Evolutionary conservation across 768 basidiomycete species (phyloP).

Genomic region (Glaciozyma antarctica): DNA sequence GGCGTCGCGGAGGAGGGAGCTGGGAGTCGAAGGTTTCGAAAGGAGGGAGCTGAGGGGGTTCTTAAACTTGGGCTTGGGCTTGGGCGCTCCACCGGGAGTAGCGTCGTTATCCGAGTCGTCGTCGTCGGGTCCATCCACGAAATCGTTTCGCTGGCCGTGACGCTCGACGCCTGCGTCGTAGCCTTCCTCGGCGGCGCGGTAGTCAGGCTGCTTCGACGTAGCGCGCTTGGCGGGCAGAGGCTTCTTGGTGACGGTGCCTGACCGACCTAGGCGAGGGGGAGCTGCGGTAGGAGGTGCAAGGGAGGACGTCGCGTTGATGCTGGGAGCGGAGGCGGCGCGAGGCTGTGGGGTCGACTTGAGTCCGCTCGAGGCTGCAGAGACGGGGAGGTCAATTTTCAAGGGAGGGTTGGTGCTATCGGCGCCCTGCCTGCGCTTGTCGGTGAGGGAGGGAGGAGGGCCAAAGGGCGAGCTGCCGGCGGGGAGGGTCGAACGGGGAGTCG

Average conservation of each 20-base stretch:
- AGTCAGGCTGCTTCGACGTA: background rate
- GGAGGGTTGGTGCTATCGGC: background rate
- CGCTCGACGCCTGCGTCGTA: conserved; percentile 28
- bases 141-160: conserved; percentile 28
- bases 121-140: conserved; percentile 9
- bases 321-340: conserved; percentile 14
- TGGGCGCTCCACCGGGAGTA: background rate
- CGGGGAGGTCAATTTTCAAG: conserved; percentile 5
- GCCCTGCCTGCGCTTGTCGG: too few species aligned
- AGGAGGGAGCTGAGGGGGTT: background rate
- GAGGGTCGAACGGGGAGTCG: too few species aligned
- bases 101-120: conserved; percentile 9
- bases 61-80: background rate
- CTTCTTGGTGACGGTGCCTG: conserved; percentile 5
- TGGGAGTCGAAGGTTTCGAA: background rate
- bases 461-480: too few species aligned
- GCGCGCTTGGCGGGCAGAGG: background rate
- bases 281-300: background rate
- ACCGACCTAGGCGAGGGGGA: background rate
- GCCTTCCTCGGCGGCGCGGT: conserved; percentile 13
- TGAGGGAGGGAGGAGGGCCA: too few species aligned
- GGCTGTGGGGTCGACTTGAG: conserved; percentile 14
- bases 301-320: conserved; percentile 16
- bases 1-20: conserved; percentile 20
- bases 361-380: background rate